Percentiles rank a stretch among this genome's conserved stretches.
Evolutionary conservation across 306 rosid species (phyloP).

Genomic region (Abrus precatorius): DNA sequence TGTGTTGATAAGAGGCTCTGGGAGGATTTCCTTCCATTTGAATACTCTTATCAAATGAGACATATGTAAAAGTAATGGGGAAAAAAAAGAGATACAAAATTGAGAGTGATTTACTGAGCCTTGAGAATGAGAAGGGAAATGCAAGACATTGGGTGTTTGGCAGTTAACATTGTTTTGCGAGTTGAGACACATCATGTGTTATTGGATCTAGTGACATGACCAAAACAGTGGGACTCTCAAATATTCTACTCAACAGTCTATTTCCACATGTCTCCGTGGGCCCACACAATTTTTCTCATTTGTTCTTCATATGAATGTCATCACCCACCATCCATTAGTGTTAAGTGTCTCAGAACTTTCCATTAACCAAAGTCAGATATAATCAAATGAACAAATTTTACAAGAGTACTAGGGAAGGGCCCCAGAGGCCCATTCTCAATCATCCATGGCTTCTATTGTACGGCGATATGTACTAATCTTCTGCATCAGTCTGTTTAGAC

Average conservation of each 20-base stretch:
- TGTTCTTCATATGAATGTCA: too few species aligned
- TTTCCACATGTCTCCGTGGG: background rate
- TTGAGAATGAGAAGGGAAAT: background rate
- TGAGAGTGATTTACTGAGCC: background rate
- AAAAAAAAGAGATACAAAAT: background rate
- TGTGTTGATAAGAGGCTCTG: background rate
- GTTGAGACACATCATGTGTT: background rate
- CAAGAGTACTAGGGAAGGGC: background rate
- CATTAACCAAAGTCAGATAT: too few species aligned
- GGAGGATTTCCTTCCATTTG: background rate
- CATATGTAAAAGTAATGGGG: background rate
- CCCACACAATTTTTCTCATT: constrained; percentile 6
- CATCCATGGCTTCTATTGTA: background rate
- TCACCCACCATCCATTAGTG: background rate
- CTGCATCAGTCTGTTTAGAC: too few species aligned
- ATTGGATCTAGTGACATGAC: constrained; percentile 33
- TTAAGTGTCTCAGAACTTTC: background rate
- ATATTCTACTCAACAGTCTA: background rate
- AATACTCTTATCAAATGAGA: background rate
- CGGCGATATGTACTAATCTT: too few species aligned
- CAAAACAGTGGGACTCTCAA: background rate
- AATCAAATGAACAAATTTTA: background rate
- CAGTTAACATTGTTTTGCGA: background rate
- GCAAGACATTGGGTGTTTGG: background rate
- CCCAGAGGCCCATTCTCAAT: background rate